Evolutionary conservation across 2,329 filamentous ascomycete genomes (phyloP).

Genomic region (Aspergillus hortae): DNA sequence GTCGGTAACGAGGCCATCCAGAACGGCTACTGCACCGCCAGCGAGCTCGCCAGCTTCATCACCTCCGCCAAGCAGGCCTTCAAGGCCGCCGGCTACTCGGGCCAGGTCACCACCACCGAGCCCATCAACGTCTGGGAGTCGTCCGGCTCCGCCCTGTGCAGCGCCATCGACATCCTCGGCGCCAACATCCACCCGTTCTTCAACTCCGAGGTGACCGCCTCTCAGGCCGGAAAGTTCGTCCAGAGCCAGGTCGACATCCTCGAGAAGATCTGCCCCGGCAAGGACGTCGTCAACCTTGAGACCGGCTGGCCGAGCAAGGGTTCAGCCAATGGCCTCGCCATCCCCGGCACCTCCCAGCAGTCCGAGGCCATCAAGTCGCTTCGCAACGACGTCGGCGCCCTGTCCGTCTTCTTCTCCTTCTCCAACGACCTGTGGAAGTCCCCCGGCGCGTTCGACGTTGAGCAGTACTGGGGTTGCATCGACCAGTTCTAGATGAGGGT

Average conservation of each 20-base stretch:
- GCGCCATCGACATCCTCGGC: constrained; percentile 70
- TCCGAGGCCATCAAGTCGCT: constrained; percentile 69
- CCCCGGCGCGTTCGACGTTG: constrained; percentile 64
- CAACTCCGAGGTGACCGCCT: constrained; percentile 65
- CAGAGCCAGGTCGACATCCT: constrained; percentile 69
- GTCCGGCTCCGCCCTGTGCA: constrained; percentile 62
- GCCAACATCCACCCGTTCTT: constrained; percentile 95
- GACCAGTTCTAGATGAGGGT: constrained; percentile 44
- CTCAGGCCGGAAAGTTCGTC: constrained; percentile 72
- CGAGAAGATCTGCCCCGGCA: constrained; percentile 65
- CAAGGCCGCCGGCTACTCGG: constrained; percentile 63
- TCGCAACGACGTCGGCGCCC: constrained; percentile 59
- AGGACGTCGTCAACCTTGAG: constrained; percentile 78
- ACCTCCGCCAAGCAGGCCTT: constrained; percentile 61
- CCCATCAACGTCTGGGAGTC: constrained; percentile 72
- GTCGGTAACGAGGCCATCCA: constrained; percentile 90
- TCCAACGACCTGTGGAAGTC: constrained; percentile 80
- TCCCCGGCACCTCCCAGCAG: constrained; percentile 67
- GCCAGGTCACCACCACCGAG: constrained; percentile 80
- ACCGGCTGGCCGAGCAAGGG: constrained; percentile 81
- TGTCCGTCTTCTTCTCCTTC: constrained; percentile 78
- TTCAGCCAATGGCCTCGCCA: constrained; percentile 65
- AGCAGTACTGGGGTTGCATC: constrained; percentile 74
- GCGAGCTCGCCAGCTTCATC: constrained; percentile 69
- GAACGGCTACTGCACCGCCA: constrained; percentile 63